phyloP scores from a whole-genome alignment of 306 rosid species.

The Rosa chinensis region DNA sequence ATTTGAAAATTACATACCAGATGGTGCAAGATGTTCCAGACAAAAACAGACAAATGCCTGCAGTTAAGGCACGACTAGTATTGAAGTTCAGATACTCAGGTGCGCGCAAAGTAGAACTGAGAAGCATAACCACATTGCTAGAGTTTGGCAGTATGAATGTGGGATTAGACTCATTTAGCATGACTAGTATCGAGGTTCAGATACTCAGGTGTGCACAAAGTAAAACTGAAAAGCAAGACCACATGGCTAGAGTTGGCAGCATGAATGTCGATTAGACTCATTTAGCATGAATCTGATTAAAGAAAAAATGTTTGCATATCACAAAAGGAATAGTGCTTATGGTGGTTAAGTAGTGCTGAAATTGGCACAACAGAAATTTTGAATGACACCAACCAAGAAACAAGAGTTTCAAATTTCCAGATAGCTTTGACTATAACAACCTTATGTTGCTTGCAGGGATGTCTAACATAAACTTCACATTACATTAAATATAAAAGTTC shows the following conservation, averaged over 20 bases:
- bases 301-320: neutral
- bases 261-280: neutral
- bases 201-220: neutral
- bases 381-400: neutral
- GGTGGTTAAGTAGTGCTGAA: neutral
- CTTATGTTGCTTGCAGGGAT: neutral
- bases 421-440: neutral
- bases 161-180: neutral
- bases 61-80: neutral
- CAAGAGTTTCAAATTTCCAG: neutral
- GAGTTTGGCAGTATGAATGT: too few species aligned
- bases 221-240: neutral
- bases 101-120: neutral
- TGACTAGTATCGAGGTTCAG: neutral
- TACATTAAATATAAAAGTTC: neutral
- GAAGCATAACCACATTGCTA: neutral
- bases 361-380: conserved; percentile 2
- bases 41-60: conserved; percentile 5
- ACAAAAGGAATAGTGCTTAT: neutral
- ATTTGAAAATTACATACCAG: conserved; percentile 11
- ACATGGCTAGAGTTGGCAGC: conserved; percentile 1
- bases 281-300: neutral
- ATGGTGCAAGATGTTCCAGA: neutral
- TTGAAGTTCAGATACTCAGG: neutral
- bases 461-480: neutral